A percentile compares a stretch with the other conserved stretches of the same genome.
These are phyloP conservation scores for Ailanthus altissimus DNA, from an alignment of 345 rosid genomes.

Conservation along the genomic window DNA sequence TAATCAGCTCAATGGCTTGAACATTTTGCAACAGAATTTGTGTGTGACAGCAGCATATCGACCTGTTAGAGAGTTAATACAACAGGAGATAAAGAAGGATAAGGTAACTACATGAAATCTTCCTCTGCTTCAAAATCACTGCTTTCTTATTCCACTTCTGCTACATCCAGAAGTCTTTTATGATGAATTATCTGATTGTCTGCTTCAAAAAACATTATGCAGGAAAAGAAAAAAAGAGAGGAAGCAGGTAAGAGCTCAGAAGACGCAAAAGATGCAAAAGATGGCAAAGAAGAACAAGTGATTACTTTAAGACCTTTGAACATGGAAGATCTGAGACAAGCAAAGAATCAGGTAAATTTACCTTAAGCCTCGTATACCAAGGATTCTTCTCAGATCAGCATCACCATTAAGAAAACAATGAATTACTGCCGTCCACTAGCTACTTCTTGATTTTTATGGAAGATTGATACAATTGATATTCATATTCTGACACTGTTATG, in stretches of 20 bases:
- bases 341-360: constrained; percentile 77
- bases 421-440: background rate
- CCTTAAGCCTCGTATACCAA: background rate
- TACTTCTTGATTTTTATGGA: background rate
- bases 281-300: constrained; percentile 50
- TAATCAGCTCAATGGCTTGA: constrained; percentile 22
- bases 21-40: constrained; percentile 65
- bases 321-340: constrained; percentile 94
- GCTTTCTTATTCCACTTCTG: background rate
- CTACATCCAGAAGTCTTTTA: background rate
- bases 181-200: constrained; percentile 2
- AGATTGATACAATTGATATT: background rate
- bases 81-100: constrained; percentile 78
- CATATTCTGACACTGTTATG: constrained; percentile 8
- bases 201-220: constrained; percentile 16
- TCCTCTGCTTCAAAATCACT: background rate
- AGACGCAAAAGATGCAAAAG: constrained; percentile 45
- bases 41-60: constrained; percentile 96
- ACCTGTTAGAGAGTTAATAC: constrained; percentile 87
- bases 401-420: background rate
- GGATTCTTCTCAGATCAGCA: background rate
- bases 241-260: constrained; percentile 58
- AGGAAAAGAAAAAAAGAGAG: constrained; percentile 72
- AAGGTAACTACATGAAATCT: constrained; percentile 43
- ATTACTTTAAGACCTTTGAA: constrained; percentile 71